phyloP scores from a whole-genome alignment of 129 eudicot genomes.

The Gnaphalium uliginosum region DNA sequence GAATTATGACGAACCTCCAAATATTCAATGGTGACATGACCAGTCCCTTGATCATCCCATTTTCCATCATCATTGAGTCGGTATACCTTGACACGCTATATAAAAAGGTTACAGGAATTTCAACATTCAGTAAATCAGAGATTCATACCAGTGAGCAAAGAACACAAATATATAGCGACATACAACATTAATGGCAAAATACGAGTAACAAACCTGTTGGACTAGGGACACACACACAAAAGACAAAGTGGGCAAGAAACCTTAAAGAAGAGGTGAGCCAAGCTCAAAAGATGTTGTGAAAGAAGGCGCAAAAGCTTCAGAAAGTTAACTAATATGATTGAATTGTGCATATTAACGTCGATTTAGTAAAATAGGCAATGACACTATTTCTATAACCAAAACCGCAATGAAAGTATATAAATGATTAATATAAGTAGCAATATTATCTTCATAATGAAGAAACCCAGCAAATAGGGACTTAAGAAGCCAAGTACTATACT shows the following conservation, averaged over 20 bases:
- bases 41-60: constrained; percentile 99
- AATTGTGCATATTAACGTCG: neutral
- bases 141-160: neutral
- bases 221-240: neutral
- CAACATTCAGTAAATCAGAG: constrained; percentile 7
- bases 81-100: constrained; percentile 90
- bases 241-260: neutral
- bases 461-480: neutral
- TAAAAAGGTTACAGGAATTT: constrained; percentile 9
- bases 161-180: neutral
- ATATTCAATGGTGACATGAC: constrained; percentile 89
- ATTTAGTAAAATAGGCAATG: neutral
- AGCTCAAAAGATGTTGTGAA: neutral
- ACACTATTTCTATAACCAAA: neutral
- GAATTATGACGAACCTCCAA: constrained; percentile 57
- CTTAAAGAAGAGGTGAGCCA: neutral
- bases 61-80: constrained; percentile 82
- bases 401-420: neutral
- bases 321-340: neutral
- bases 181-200: neutral
- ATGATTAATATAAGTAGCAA: neutral
- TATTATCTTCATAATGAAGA: neutral
- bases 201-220: neutral
- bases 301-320: neutral
- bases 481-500: neutral